Evolutionary conservation across 2,329 filamentous ascomycete genomes (phyloP).

Genomic region (Fusarium mundagurra): DNA sequence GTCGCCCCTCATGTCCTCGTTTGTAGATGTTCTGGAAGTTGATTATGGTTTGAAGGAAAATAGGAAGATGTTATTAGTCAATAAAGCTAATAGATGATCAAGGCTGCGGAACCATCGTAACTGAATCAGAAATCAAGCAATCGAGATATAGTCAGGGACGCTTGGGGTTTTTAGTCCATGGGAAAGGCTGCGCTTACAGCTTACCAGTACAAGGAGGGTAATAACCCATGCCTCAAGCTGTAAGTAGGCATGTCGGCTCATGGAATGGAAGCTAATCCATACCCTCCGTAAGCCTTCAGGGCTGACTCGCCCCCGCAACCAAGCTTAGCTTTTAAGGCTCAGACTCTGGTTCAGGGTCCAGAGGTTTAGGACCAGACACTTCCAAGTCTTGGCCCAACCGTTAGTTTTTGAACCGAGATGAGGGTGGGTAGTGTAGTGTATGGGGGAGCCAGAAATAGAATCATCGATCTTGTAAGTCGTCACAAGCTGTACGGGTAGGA

Average conservation of each 20-base stretch:
- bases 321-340: constrained; percentile 6
- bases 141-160: constrained; percentile 5
- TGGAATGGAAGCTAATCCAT: constrained; percentile 10
- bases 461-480: neutral
- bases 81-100: neutral
- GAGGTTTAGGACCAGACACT: constrained; percentile 1
- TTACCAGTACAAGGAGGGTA: constrained; percentile 18
- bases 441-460: constrained; percentile 31
- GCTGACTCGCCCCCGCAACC: constrained; percentile 26
- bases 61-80: neutral
- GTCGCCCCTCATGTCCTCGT: constrained; percentile 18
- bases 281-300: constrained; percentile 15
- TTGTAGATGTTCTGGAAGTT: neutral
- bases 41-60: neutral
- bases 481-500: neutral
- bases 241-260: constrained; percentile 2
- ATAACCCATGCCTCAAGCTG: constrained; percentile 2
- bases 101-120: neutral
- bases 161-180: constrained; percentile 8
- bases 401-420: constrained; percentile 35
- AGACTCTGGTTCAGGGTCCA: constrained; percentile 13
- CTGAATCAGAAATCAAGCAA: constrained; percentile 13
- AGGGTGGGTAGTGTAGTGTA: constrained; percentile 17
- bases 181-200: constrained; percentile 14
- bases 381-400: constrained; percentile 12